Conservation (phyloP, 768 basidiomycete species). For the Suillus weaverae region DNA sequence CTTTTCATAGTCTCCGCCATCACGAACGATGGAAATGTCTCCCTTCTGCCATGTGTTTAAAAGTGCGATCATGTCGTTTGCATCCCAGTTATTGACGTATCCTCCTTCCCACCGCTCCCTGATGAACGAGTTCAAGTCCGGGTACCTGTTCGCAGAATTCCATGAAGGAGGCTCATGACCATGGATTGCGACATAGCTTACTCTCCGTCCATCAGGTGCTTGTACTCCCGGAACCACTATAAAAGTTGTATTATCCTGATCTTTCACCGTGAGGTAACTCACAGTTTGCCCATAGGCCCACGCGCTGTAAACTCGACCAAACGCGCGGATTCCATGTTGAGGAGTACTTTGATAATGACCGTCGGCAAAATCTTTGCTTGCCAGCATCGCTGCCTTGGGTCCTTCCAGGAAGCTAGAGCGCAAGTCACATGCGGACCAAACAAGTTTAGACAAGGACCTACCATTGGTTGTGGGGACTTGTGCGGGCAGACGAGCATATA, state of each 20-base stretch:
- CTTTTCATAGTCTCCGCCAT: conserved; percentile 45
- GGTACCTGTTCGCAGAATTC: conserved; percentile 35
- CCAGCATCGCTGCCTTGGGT: conserved; percentile 51
- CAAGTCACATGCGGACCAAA: background rate
- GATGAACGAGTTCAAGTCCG: conserved; percentile 49
- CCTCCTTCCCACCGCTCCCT: conserved; percentile 51
- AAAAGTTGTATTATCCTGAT: background rate
- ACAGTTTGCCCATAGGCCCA: conserved; percentile 64
- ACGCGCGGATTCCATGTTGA: conserved; percentile 53
- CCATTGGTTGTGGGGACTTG: conserved; percentile 59
- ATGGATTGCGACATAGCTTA: conserved; percentile 22
- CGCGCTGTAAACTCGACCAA: conserved; percentile 56
- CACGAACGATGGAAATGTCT: conserved; percentile 48
- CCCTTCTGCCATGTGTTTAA: conserved; percentile 53
- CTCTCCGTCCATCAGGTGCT: conserved; percentile 44
- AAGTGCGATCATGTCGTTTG: conserved; percentile 53
- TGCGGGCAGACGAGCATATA: conserved; percentile 57
- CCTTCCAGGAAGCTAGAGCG: conserved; percentile 57
- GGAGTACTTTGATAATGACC: conserved; percentile 53
- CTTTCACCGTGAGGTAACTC: conserved; percentile 15
- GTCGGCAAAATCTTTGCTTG: conserved; percentile 54
- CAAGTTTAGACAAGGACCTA: conserved; percentile 15
- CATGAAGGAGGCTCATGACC: background rate
- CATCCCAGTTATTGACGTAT: conserved; percentile 49
- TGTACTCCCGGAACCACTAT: conserved; percentile 57